Conservation (phyloP, 75 land plant species). For the Isoetes taiwanensis region DNA sequence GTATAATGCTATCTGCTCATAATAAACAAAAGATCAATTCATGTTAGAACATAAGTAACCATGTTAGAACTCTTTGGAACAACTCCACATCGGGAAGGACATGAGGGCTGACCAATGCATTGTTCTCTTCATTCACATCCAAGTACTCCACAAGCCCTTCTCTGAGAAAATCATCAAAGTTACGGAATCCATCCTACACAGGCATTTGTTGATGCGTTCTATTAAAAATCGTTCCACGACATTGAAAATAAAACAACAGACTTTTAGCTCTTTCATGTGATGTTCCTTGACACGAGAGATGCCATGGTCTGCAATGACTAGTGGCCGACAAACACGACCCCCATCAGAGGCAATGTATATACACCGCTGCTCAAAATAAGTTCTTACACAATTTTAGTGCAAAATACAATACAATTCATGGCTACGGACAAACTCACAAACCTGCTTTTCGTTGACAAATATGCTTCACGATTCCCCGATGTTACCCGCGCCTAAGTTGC, state of each 20-base stretch:
- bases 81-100: background rate
- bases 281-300: conserved; percentile 83
- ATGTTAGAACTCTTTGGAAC: background rate
- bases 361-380: conserved; percentile 44
- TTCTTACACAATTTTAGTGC: background rate
- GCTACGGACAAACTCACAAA: conserved; percentile 11
- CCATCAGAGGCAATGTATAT: conserved; percentile 97
- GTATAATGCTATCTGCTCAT: conserved; percentile 74
- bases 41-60: background rate
- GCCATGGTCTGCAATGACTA: conserved; percentile 92
- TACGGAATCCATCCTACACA: conserved; percentile 70
- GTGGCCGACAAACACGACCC: conserved; percentile 96
- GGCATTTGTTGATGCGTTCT: background rate
- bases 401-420: background rate
- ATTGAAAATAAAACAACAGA: conserved; percentile 10
- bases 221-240: background rate
- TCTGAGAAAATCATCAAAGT: conserved; percentile 75
- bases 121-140: conserved; percentile 98
- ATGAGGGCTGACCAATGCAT: conserved; percentile 55
- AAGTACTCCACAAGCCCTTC: conserved; percentile 94
- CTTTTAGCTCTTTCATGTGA: conserved; percentile 93
- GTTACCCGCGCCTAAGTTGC: conserved; percentile 67
- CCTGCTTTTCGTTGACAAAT: conserved; percentile 81
- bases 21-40: background rate
- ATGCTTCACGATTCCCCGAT: conserved; percentile 93